A percentile compares a stretch with the other conserved stretches of the same genome.
Evolutionary conservation across 192 early-diverging fungal species (phyloP).

Genomic region (Coemansia sp.): DNA sequence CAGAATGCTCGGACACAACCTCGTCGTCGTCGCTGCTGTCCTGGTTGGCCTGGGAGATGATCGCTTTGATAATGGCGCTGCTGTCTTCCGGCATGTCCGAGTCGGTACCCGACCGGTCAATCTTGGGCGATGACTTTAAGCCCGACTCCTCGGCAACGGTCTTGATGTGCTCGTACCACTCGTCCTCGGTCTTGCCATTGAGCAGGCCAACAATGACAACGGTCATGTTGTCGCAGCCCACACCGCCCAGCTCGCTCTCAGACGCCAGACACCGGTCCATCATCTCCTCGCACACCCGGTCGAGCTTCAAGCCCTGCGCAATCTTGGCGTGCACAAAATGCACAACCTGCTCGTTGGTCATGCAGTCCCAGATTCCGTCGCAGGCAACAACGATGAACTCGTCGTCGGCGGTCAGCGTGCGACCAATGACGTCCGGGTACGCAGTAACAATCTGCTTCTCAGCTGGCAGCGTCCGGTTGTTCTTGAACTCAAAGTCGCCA

Average conservation of each 20-base stretch:
- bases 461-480: slow-evolving; percentile 67
- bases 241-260: slow-evolving; percentile 81
- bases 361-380: slow-evolving; percentile 99
- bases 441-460: slow-evolving; percentile 95
- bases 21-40: slow-evolving; percentile 22
- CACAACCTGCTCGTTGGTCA: slow-evolving; percentile 85
- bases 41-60: slow-evolving; percentile 25
- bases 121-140: slow-evolving; percentile 43
- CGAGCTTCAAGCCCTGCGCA: slow-evolving; percentile 58
- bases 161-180: slow-evolving; percentile 68
- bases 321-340: slow-evolving; percentile 79
- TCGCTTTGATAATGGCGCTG: slow-evolving; percentile 31
- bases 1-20: slow-evolving; percentile 6
- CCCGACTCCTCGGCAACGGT: slow-evolving; percentile 40
- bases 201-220: slow-evolving; percentile 87
- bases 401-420: slow-evolving; percentile 52
- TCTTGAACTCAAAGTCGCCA: slow-evolving; percentile 99
- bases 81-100: slow-evolving; percentile 27
- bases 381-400: slow-evolving; percentile 97
- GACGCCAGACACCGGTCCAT: slow-evolving; percentile 91
- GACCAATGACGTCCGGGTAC: slow-evolving; percentile 73
- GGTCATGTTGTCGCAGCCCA: slow-evolving; percentile 99
- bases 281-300: slow-evolving; percentile 76
- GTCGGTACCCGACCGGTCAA: slow-evolving; percentile 22
- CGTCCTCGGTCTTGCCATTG: slow-evolving; percentile 68